Percentiles rank a stretch among this genome's conserved stretches.
These are phyloP conservation scores for Kwoniella dejecticola DNA, from an alignment of 768 basidiomycete species.

Conservation along the genomic window DNA sequence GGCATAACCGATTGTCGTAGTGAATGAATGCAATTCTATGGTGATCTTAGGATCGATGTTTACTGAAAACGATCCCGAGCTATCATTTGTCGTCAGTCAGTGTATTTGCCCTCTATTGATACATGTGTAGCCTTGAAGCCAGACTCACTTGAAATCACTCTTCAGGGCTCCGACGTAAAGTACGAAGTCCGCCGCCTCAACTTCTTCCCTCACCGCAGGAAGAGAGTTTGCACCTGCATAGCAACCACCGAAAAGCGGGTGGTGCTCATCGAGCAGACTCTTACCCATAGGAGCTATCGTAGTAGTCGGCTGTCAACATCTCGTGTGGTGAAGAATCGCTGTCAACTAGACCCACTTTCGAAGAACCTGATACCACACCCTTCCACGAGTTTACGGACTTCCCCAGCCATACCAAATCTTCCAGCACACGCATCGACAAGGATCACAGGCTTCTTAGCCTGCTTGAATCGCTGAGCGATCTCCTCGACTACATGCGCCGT, in stretches of 20 bases:
- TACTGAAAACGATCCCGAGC: slow-evolving; percentile 55
- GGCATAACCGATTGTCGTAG: slow-evolving; percentile 48
- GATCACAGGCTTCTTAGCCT: slow-evolving; percentile 67
- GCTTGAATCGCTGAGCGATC: slow-evolving; percentile 67
- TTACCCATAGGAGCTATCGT: slow-evolving; percentile 41
- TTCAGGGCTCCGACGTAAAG: slow-evolving; percentile 53
- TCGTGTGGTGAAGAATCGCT: background rate
- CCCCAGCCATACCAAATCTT: slow-evolving; percentile 51
- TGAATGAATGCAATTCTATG: slow-evolving; percentile 55
- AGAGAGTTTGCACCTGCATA: slow-evolving; percentile 54
- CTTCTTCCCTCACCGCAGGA: slow-evolving; percentile 47
- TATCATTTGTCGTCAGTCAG: too few relatives aligned
- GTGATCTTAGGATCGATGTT: slow-evolving; percentile 50
- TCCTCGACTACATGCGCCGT: slow-evolving; percentile 71
- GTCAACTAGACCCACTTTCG: slow-evolving; percentile 43
- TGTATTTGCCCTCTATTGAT: too few relatives aligned
- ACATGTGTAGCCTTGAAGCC: too few relatives aligned
- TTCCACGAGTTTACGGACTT: slow-evolving; percentile 50
- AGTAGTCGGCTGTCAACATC: background rate
- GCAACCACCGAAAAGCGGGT: slow-evolving; percentile 52
- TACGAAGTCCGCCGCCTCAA: slow-evolving; percentile 54
- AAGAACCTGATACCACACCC: slow-evolving; percentile 51
- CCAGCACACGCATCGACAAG: slow-evolving; percentile 56
- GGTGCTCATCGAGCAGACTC: slow-evolving; percentile 50
- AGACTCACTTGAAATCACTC: slow-evolving; percentile 54